phyloP scores from a whole-genome alignment of 495 filamentous ascomycete genomes.

The Xylaria scruposa region DNA sequence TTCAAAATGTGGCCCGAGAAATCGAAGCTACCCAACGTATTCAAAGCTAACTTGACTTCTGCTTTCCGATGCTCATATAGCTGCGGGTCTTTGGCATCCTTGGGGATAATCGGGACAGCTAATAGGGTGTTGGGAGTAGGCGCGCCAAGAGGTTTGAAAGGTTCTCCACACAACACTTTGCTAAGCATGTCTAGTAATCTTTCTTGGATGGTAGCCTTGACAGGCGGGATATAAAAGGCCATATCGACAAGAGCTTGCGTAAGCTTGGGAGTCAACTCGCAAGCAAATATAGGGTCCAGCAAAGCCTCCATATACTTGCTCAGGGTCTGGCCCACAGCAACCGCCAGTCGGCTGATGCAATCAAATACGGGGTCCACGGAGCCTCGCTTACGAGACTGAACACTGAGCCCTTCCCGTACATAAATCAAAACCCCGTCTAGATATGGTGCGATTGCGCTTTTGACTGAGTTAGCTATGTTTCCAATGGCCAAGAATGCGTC shows the following conservation, averaged over 20 bases:
- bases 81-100: conserved; percentile 80
- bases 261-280: conserved; percentile 87
- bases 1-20: conserved; percentile 93
- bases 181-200: conserved; percentile 93
- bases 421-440: conserved; percentile 91
- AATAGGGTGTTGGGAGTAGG: conserved; percentile 69
- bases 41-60: conserved; percentile 89
- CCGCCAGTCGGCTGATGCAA: conserved; percentile 94
- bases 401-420: conserved; percentile 85
- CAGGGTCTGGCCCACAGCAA: conserved; percentile 92
- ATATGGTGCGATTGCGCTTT: conserved; percentile 91
- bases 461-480: conserved; percentile 93
- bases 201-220: conserved; percentile 91
- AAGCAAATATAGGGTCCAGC: conserved; percentile 95
- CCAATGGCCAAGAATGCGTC: conserved; percentile 94
- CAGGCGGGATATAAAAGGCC: conserved; percentile 96
- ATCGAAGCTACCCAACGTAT: conserved; percentile 95
- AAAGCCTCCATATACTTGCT: conserved; percentile 98
- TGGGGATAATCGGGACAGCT: conserved; percentile 79
- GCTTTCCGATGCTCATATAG: conserved; percentile 76
- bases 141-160: conserved; percentile 89
- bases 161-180: conserved; percentile 87
- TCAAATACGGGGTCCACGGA: conserved; percentile 93
- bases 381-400: conserved; percentile 77
- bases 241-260: conserved; percentile 96